Percentiles rank a stretch among this genome's conserved stretches.
phyloP scores from a whole-genome alignment of 2,329 filamentous ascomycete species.

The Colletotrichum orbiculare region DNA sequence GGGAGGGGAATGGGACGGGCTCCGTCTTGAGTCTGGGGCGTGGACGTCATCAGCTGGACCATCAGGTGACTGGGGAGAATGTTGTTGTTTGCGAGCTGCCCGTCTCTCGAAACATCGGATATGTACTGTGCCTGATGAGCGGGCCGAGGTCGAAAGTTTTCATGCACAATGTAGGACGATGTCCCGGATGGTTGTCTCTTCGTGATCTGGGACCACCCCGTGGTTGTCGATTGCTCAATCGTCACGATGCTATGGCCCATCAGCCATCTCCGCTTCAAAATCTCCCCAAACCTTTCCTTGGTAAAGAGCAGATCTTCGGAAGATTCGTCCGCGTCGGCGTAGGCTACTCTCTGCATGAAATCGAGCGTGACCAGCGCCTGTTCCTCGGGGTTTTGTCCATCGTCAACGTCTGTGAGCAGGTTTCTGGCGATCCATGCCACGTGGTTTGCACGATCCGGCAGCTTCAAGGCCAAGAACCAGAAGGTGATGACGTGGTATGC shows the following conservation, averaged over 20 bases:
- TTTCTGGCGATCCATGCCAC: conserved; percentile 92
- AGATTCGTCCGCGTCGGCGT: conserved; percentile 85
- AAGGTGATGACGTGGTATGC: conserved; percentile 97
- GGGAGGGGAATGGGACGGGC: conserved; percentile 82
- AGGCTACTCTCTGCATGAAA: conserved; percentile 91
- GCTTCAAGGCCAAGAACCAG: conserved; percentile 92
- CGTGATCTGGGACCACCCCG: conserved; percentile 77
- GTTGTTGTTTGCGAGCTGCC: conserved; percentile 65
- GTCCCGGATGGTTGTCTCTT: conserved; percentile 78
- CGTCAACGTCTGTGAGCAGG: conserved; percentile 81
- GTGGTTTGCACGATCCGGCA: conserved; percentile 84
- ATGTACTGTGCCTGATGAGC: conserved; percentile 64
- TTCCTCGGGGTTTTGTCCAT: conserved; percentile 83
- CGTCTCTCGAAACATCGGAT: conserved; percentile 61
- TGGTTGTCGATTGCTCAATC: conserved; percentile 74
- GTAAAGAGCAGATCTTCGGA: conserved; percentile 74
- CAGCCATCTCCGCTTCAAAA: conserved; percentile 76
- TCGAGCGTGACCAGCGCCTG: conserved; percentile 94
- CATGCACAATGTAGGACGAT: conserved; percentile 68
- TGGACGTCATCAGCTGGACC: conserved; percentile 74
- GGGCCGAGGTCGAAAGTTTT: conserved; percentile 69
- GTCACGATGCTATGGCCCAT: conserved; percentile 80
- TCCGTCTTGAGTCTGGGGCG: conserved; percentile 67
- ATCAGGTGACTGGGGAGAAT: conserved; percentile 80
- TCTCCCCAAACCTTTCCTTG: conserved; percentile 71